Percentiles rank a stretch among this genome's conserved stretches.
phyloP scores from a whole-genome alignment of 306 rosid species.

The Malus sylvestris region DNA sequence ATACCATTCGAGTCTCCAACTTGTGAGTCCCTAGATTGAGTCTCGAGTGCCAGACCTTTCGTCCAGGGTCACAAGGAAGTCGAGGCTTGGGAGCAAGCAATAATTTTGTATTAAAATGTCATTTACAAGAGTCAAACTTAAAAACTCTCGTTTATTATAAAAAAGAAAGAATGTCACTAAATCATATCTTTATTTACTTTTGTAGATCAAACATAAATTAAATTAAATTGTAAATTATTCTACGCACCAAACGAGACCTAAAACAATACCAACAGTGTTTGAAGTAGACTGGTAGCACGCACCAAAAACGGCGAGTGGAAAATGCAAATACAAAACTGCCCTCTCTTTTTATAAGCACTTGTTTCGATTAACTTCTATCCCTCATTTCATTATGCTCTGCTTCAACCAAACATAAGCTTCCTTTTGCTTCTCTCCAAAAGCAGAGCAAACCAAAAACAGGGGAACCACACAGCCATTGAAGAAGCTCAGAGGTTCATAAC shows the following conservation, averaged over 20 bases:
- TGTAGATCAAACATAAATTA: not conserved
- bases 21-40: no score
- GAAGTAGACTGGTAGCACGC: not conserved
- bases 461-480: not conserved
- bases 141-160: no score
- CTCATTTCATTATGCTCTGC: not conserved
- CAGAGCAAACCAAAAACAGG: not conserved
- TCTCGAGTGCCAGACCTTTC: no score
- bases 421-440: not conserved
- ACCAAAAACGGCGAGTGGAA: not conserved
- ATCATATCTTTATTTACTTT: not conserved
- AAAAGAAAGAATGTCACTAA: fast-evolving
- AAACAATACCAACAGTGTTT: not conserved
- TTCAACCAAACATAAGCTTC: not conserved
- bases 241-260: not conserved
- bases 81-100: no score
- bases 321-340: not conserved
- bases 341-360: not conserved
- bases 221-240: no score
- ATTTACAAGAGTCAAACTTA: fast-evolving
- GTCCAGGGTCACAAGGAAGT: no score
- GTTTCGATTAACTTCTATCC: not conserved
- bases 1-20: no score
- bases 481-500: not conserved
- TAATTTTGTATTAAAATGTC: no score